Evolutionary conservation across 192 early-diverging fungal genomes (phyloP), one percentile per base, ranked within the genome.

Genomic region (Backusella circina): DNA sequence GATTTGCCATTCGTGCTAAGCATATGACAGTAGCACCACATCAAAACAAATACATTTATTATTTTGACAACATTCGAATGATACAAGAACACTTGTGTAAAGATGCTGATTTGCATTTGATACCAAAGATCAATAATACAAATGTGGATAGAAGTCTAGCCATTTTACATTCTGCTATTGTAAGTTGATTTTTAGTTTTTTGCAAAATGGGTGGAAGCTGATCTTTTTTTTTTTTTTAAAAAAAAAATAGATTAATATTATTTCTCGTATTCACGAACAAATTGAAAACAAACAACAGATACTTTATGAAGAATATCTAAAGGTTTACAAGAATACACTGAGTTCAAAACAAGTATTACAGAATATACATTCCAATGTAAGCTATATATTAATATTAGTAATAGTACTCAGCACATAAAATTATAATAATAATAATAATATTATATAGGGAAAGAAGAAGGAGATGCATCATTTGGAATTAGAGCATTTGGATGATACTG

Each of bases 111-210:
- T 5, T 30, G 21, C 73, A 68, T 66, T 75, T 73, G 65, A 72
- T 78, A 33, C 77, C 77, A 15, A 78, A 78, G 31, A 71, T 78
- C 64, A 71, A 78, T 32, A 78, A 78, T 51, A 78, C 77, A 26
- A 78, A 78, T 47, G 64, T 78, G 6, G 77, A 78, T 50, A 54
- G 70, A 12, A 78, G 77, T 36, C 16, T 78, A 28, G 77, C 77
- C 30, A 73, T 72, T 66, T 32, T 78, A n/a, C 77, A 78, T 47
- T 32, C 71, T 18, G 73, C 77, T 9, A 35, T 68, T 31, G 76
- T 77, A 71, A 71, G 26, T 71, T 12, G 16, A n/a, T 15, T 26
- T 41, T 16, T 41, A n/a, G n/a, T n/a, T n/a, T n/a, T n/a, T n/a
- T n/a, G n/a, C n/a, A n/a, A n/a, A n/a, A n/a, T n/a, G n/a, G n/a